Evolutionary conservation across 75 land plant species (phyloP).

Genomic region (Isoetes taiwanensis): DNA sequence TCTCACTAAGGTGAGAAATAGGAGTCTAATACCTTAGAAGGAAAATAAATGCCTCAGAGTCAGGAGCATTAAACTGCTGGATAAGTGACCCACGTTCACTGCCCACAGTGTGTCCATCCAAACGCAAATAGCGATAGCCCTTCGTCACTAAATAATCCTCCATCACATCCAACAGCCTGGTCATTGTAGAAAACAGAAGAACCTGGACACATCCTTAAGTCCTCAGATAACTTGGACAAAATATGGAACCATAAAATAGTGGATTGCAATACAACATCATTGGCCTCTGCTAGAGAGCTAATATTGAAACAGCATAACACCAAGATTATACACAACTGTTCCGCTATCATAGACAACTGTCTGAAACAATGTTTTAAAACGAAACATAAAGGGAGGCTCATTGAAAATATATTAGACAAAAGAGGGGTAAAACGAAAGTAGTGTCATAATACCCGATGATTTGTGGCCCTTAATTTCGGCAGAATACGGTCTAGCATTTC

Average conservation of each 20-base stretch:
- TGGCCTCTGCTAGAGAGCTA: too few relatives aligned
- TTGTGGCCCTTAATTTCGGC: constrained; percentile 85
- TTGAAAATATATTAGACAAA: too few relatives aligned
- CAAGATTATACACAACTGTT: too few relatives aligned
- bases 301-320: too few relatives aligned
- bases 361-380: too few relatives aligned
- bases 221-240: not conserved
- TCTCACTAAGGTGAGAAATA: too few relatives aligned
- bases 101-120: constrained; percentile 97
- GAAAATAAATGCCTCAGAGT: constrained; percentile 80
- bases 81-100: constrained; percentile 89
- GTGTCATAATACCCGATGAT: constrained; percentile 96
- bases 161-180: constrained; percentile 92
- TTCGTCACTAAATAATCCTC: constrained; percentile 85
- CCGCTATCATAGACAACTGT: too few relatives aligned
- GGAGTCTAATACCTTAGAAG: constrained; percentile 97
- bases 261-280: too few relatives aligned
- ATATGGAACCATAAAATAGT: not conserved
- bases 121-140: constrained; percentile 70
- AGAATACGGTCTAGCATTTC: constrained; percentile 90
- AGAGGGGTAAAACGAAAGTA: too few relatives aligned
- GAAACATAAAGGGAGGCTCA: too few relatives aligned
- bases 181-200: constrained; percentile 98
- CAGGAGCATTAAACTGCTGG: constrained; percentile 65
- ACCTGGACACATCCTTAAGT: constrained; percentile 36